Conservation (phyloP, 306 rosid species). For the Coriaria nepalensis region DNA sequence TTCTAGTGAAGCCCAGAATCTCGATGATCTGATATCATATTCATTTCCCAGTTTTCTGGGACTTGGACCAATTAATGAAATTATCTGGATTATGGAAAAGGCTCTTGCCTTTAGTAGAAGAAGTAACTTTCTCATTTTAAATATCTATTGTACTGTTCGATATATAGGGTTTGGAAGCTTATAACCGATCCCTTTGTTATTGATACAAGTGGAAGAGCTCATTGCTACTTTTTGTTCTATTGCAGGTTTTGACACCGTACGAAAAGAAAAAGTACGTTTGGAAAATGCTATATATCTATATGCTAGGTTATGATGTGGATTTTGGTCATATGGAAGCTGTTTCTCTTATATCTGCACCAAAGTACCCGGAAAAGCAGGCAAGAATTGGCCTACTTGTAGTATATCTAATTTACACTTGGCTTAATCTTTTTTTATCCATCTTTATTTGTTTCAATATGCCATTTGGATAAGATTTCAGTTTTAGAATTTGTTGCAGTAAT, state of each 20-base stretch:
- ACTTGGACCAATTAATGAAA: too few relatives aligned
- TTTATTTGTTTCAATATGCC: background rate
- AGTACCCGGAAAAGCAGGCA: slow-evolving; percentile 99
- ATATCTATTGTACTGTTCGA: background rate
- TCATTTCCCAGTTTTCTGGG: too few relatives aligned
- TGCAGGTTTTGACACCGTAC: slow-evolving; percentile 78
- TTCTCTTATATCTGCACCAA: slow-evolving; percentile 97
- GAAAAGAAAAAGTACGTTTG: slow-evolving; percentile 98
- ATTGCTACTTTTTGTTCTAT: slow-evolving; percentile 7
- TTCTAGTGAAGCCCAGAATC: too few relatives aligned
- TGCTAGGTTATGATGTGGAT: slow-evolving; percentile 99
- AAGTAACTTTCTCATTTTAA: background rate
- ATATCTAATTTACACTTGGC: background rate
- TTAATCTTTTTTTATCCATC: background rate
- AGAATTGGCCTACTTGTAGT: background rate
- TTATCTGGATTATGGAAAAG: background rate
- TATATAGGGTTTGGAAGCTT: background rate
- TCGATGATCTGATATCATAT: too few relatives aligned
- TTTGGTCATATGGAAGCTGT: slow-evolving; percentile 99
- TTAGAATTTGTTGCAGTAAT: too few relatives aligned
- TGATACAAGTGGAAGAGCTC: background rate
- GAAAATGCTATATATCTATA: slow-evolving; percentile 94
- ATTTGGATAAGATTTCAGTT: background rate
- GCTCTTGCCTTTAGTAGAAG: background rate
- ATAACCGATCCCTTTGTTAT: slow-evolving; percentile 2